A percentile compares a stretch with the other conserved stretches of the same genome.
Conservation (phyloP, 1,139 yeast species). For the Debaryomyces coudertii region DNA sequence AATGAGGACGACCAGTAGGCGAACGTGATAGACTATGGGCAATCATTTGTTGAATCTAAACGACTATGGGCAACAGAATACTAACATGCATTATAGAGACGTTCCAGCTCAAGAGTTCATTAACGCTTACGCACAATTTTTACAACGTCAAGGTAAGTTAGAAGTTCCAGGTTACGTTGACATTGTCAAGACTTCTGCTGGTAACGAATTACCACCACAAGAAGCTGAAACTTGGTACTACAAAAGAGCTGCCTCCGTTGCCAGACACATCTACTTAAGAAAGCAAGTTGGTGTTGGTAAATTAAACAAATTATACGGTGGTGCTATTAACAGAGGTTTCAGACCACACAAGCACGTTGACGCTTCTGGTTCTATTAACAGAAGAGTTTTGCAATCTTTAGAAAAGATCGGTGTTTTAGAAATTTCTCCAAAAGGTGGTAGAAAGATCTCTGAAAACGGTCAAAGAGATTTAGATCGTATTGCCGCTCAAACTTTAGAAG, state of each 20-base stretch:
- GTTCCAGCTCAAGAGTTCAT: conserved; percentile 99
- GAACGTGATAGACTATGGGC: background rate
- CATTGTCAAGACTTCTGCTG: conserved; percentile 98
- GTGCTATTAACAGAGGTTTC: conserved; percentile 98
- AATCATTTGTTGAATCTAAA: background rate
- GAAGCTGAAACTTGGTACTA: conserved; percentile 99
- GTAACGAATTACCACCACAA: conserved; percentile 99
- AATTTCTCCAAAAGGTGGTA: conserved; percentile 97
- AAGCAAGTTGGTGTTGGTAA: conserved; percentile 99
- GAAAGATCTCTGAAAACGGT: conserved; percentile 99
- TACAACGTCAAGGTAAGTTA: conserved; percentile 99
- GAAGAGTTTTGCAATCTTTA: conserved; percentile 96
- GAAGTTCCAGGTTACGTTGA: conserved; percentile 99
- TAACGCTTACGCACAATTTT: conserved; percentile 99
- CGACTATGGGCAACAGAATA: conserved; percentile 20
- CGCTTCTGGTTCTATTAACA: conserved; percentile 99
- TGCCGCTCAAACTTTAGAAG: conserved; percentile 98
- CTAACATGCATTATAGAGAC: conserved; percentile 69
- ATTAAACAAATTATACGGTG: conserved; percentile 98
- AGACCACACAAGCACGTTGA: conserved; percentile 99
- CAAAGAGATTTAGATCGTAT: conserved; percentile 99
- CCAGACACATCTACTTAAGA: conserved; percentile 99
- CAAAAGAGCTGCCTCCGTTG: conserved; percentile 99
- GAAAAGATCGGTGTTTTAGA: conserved; percentile 98
- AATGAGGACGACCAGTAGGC: background rate